A percentile compares a stretch with the other conserved stretches of the same genome.
phyloP scores from a whole-genome alignment of 495 filamentous ascomycete species.

The Xylaria castorea region DNA sequence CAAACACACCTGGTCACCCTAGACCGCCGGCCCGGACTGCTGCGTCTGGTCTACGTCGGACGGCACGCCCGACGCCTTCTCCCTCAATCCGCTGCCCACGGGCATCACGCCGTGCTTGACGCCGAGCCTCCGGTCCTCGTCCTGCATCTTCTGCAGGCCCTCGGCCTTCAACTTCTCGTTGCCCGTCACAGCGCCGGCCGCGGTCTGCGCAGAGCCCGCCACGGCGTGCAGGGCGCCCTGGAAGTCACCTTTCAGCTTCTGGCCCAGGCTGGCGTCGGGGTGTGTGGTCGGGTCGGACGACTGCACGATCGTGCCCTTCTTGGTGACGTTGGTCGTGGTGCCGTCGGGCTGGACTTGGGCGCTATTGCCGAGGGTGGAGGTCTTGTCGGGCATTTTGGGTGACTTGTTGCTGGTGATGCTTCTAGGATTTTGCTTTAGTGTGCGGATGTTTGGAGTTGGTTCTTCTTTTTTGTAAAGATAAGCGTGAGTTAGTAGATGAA shows the following conservation, averaged over 20 bases:
- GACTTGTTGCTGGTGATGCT: not conserved
- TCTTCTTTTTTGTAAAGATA: not conserved
- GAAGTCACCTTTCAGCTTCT: constrained; percentile 38
- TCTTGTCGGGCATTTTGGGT: not conserved
- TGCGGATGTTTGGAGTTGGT: not conserved
- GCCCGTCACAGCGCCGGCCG: constrained; percentile 31
- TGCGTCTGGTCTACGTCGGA: not conserved
- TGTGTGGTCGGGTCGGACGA: constrained; percentile 34
- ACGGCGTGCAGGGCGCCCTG: constrained; percentile 34
- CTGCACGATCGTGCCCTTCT: constrained; percentile 30
- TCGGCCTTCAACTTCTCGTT: constrained; percentile 26
- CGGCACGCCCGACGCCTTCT: constrained; percentile 8
- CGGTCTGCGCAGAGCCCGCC: constrained; percentile 33
- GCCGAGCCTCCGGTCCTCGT: constrained; percentile 35
- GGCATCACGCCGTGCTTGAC: constrained; percentile 37
- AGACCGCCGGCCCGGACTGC: not conserved
- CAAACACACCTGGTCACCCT: not conserved
- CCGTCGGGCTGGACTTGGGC: constrained; percentile 22
- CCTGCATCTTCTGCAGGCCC: constrained; percentile 34
- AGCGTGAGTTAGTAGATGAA: not conserved
- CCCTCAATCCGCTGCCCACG: constrained; percentile 23
- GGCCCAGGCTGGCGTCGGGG: constrained; percentile 26
- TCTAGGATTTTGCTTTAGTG: not conserved
- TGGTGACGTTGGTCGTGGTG: constrained; percentile 24
- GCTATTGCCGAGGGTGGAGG: constrained; percentile 6